Evolutionary conservation across 306 rosid genomes (phyloP), one percentile per base, ranked within the genome.

Genomic region (Prunus davidiana): DNA sequence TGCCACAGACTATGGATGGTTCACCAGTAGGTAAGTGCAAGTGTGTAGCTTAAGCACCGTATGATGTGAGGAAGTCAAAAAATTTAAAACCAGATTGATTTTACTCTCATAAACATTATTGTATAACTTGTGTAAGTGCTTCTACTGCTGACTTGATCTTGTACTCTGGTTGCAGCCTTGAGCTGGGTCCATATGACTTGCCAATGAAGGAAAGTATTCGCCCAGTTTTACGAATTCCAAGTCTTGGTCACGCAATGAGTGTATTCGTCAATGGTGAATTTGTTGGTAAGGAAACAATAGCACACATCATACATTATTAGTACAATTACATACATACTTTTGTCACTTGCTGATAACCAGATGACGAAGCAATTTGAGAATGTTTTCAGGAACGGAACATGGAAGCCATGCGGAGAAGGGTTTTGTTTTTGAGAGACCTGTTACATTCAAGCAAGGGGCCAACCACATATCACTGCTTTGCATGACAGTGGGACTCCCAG

Each of bases 1-100:
- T 78, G 82, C 60, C 15, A 65, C 92, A 9, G 97, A 95, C 79
- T 92, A 95, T 68, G 97, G 70, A n/a, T 95, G 99, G 99, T 95
- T 71, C 84, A 90, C 88, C 74, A 83, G 96, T 2, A 82, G 85
- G 98, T 91, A 79, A 80, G 85, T 63, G 28, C 34, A 58, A 27
- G 11, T 10, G 19, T 34, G 27, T 32, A 13, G 16, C 54, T 49
- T 9, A 61, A 52, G 32, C 60, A 27, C 20, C 25, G 9, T 7
- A 25, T 56, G 20, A 52, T 30, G 4, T 13, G 46, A 57, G 72
- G 16, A 49, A 12, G 14, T 16, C 16, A 15, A 7, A 32, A 30
- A 15, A 49, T 49, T 41, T 4, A 20, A 38, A 38, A 38, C 13
- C 52, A 52, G 57, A 52, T 52, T 52, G 22, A 51, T 51, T 38